These are phyloP conservation scores for Botrytis elliptica DNA, from an alignment of 2,329 filamentous ascomycete genomes.

Conservation along the genomic window DNA sequence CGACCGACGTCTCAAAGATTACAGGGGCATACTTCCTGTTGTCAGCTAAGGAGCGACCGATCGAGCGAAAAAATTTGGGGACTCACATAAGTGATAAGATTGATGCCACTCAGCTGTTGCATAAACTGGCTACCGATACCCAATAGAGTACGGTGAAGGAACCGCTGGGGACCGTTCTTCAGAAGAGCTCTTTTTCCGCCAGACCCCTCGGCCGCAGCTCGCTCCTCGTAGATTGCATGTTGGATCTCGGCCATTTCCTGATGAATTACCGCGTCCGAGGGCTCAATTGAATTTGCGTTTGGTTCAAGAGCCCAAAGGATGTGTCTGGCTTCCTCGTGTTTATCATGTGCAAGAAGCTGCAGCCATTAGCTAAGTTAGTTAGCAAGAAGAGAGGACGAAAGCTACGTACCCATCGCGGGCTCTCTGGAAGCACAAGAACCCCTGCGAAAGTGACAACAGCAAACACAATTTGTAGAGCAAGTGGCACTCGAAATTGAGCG, in stretches of 20 bases:
- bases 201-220: constrained; percentile 16
- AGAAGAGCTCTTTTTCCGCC: constrained; percentile 45
- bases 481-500: constrained; percentile 59
- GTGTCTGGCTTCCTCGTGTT: constrained; percentile 45
- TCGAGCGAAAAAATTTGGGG: background rate
- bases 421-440: constrained; percentile 54
- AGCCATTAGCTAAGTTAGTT: too few relatives aligned
- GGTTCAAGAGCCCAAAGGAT: constrained; percentile 44
- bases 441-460: constrained; percentile 56
- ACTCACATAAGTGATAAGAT: constrained; percentile 43
- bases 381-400: too few relatives aligned
- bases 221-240: constrained; percentile 61
- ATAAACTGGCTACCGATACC: constrained; percentile 51
- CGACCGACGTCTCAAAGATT: constrained; percentile 51
- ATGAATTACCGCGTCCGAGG: constrained; percentile 53
- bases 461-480: constrained; percentile 58
- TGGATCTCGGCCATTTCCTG: constrained; percentile 53
- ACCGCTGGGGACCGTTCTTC: constrained; percentile 51
- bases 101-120: constrained; percentile 49
- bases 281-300: constrained; percentile 37
- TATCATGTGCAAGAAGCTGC: constrained; percentile 45
- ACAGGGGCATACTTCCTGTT: constrained; percentile 44
- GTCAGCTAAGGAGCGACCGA: background rate
- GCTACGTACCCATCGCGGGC: constrained; percentile 41
- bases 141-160: constrained; percentile 52